Percentiles rank a stretch among this genome's conserved stretches.
Evolutionary conservation across 2,329 filamentous ascomycete genomes (phyloP).

Genomic region (Balansia obtecta): DNA sequence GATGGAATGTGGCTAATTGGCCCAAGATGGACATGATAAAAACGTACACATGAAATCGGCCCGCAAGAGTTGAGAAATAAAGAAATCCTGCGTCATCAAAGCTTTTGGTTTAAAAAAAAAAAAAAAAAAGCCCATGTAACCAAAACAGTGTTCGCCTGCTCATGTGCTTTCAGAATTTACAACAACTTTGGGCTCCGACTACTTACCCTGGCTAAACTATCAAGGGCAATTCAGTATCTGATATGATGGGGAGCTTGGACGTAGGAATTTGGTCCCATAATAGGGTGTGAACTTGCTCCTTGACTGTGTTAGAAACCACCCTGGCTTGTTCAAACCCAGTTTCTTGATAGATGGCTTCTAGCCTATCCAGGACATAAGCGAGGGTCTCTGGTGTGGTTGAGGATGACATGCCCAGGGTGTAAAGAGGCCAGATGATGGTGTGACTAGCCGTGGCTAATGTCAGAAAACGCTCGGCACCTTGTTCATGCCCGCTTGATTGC

Average conservation of each 20-base stretch:
- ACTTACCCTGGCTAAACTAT: conserved; percentile 15
- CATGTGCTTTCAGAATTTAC: not conserved
- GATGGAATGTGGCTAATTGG: not conserved
- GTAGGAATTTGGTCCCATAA: conserved; percentile 15
- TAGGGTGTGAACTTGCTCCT: conserved; percentile 20
- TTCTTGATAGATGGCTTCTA: conserved; percentile 32
- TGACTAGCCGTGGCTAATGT: conserved; percentile 35
- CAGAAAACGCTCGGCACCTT: conserved; percentile 33
- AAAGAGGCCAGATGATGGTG: conserved; percentile 38
- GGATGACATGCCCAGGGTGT: conserved; percentile 34
- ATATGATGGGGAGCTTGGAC: conserved; percentile 16
- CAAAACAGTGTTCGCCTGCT: not conserved
- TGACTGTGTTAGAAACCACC: conserved; percentile 28
- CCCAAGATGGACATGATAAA: not conserved
- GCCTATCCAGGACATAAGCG: conserved; percentile 31
- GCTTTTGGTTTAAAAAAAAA: too few relatives aligned
- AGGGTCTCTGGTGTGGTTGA: conserved; percentile 28
- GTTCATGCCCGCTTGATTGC: conserved; percentile 19
- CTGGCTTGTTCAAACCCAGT: conserved; percentile 33
- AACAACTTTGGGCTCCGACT: not conserved
- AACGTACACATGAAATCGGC: not conserved
- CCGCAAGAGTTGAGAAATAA: not conserved
- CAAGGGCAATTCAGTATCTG: conserved; percentile 13
- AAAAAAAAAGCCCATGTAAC: too few relatives aligned
- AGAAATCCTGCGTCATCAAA: not conserved